Evolutionary conservation across 768 basidiomycete species (phyloP).

Genomic region (Panus rudis): DNA sequence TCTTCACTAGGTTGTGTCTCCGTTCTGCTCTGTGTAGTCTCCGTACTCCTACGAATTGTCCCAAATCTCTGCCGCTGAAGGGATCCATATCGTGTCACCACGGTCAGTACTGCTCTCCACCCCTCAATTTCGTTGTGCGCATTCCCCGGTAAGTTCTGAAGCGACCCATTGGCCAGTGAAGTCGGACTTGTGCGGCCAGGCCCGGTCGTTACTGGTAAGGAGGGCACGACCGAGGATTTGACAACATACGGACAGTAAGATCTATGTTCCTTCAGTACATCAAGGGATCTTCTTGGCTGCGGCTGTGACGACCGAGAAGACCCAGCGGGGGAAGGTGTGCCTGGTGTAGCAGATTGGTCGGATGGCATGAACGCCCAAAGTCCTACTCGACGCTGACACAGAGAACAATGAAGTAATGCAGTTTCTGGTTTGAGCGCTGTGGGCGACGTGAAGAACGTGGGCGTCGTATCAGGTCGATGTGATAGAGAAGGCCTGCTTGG

Average conservation of each 20-base stretch:
- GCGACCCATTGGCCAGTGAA: slow-evolving; percentile 24
- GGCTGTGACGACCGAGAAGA: slow-evolving; percentile 10
- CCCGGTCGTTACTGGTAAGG: slow-evolving; percentile 40
- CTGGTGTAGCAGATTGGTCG: slow-evolving; percentile 7
- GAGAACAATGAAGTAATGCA: slow-evolving; percentile 51
- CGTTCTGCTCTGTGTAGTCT: background rate
- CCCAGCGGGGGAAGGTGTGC: slow-evolving; percentile 4
- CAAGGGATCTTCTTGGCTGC: slow-evolving; percentile 44
- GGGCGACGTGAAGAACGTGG: background rate
- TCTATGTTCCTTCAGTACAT: slow-evolving; percentile 74
- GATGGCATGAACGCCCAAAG: slow-evolving; percentile 58
- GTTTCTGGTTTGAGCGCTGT: slow-evolving; percentile 30
- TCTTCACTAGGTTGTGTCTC: slow-evolving; percentile 12
- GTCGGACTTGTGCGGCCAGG: slow-evolving; percentile 4
- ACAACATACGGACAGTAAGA: slow-evolving; percentile 84
- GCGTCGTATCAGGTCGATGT: background rate
- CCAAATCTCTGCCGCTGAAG: slow-evolving; percentile 43
- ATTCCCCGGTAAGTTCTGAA: slow-evolving; percentile 23
- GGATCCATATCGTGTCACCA: slow-evolving; percentile 60
- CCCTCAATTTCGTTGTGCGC: slow-evolving; percentile 64
- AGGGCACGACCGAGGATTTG: slow-evolving; percentile 57
- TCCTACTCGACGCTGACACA: slow-evolving; percentile 76
- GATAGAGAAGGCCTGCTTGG: background rate
- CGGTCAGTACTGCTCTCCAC: slow-evolving; percentile 72
- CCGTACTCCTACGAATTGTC: slow-evolving; percentile 24